phyloP scores from a whole-genome alignment of 2,329 filamentous ascomycete genomes.

The Ambrosiella beaveri region DNA sequence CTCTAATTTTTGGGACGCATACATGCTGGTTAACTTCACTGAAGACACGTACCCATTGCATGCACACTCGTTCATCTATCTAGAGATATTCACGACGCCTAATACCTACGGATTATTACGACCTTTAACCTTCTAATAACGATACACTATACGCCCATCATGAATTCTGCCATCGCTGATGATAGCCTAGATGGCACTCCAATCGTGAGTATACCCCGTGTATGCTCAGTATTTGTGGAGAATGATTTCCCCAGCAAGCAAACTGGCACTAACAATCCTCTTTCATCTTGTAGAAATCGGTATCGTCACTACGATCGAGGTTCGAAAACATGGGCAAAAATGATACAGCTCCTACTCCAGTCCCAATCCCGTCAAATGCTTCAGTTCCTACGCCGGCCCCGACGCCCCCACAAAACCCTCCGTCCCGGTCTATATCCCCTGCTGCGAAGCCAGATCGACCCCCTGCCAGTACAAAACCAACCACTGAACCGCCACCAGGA shows the following conservation, averaged over 20 bases:
- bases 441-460: constrained; percentile 26
- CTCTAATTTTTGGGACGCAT: neutral
- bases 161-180: constrained; percentile 15
- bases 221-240: neutral
- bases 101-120: neutral
- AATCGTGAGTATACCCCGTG: constrained; percentile 36
- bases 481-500: neutral
- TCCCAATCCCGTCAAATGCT: constrained; percentile 21
- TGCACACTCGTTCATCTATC: neutral
- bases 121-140: neutral
- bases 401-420: constrained; percentile 11
- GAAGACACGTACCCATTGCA: neutral
- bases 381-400: constrained; percentile 12
- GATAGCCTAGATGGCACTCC: constrained; percentile 60
- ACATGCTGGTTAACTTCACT: neutral
- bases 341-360: constrained; percentile 21
- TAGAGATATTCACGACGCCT: neutral
- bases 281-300: constrained; percentile 43
- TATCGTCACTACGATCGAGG: constrained; percentile 63
- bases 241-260: neutral
- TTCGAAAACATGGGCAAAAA: constrained; percentile 59
- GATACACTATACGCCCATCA: constrained; percentile 1
- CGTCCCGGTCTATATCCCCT: constrained; percentile 21
- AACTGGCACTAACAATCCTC: constrained; percentile 32
- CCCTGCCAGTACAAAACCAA: constrained; percentile 12